Base-by-base conservation (phyloP, 768 basidiomycete species). In the Lactarius sp. region DNA sequence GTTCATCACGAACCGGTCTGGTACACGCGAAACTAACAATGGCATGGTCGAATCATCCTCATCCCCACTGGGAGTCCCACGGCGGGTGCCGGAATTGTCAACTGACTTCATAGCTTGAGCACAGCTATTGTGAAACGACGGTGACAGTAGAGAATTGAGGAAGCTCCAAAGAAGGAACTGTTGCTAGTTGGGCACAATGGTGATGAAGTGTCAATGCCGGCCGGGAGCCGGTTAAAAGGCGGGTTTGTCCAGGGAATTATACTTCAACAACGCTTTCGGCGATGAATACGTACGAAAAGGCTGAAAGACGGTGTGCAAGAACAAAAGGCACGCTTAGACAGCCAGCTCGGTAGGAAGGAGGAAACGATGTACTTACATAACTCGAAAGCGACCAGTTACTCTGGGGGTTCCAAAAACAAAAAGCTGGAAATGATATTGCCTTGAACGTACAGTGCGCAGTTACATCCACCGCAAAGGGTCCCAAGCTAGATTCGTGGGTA, bases 91-190 rank as follows among this genome's bases (percentile, higher is more conserved):
- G 70, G 77, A 42, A 42, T 63, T 62, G 57, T 61, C 62, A 55
- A 46, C 27, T 44, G 56, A 41, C 65, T 76, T 77, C 76, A 80
- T 77, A 65, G 42, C 16, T 75, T 74, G 69, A 69, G 68, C 52
- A 55, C 53, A 33, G 66, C 66, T 66, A 84, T 81, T 68, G 80
- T 78, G 69, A 81, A 80, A 65, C 74, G 75, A 66, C 76, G 79
- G 71, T 80, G 83, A 73, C 78, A 39, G 51, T 22, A 47, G 56
- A 37, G 41, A 20, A 44, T 56, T n/a, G 42, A 56, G 10, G 44
- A 22, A 14, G 36, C 51, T 53, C 58, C 56, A 46, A 66, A 62
- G 42, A 52, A 42, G 62, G 53, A 56, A 66, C 52, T 36, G 62
- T 55, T 59, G 53, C 27, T 52, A 20, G 59, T 39, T 31, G 52